These are phyloP conservation scores for Cladosporium sp. DNA, from an alignment of 2,329 filamentous ascomycete genomes.

Conservation along the genomic window DNA sequence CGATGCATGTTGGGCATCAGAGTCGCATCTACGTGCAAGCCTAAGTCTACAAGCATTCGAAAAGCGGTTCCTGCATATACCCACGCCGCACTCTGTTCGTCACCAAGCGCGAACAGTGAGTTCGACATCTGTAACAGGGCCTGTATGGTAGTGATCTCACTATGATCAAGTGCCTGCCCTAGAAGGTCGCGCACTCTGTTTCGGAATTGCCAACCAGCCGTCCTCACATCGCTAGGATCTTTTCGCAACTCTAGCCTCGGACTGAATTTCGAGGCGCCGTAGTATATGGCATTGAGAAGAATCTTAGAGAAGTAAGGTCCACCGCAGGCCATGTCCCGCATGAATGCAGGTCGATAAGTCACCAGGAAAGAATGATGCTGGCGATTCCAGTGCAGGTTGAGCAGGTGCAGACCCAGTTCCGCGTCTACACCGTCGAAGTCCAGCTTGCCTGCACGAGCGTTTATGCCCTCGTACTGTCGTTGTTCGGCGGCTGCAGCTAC, in stretches of 20 bases:
- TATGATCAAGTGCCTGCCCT: slow-evolving; percentile 13
- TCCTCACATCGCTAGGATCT: slow-evolving; percentile 9
- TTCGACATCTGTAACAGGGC: slow-evolving; percentile 13
- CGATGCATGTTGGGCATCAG: slow-evolving; percentile 34
- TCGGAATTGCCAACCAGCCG: slow-evolving; percentile 14
- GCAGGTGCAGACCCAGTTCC: slow-evolving; percentile 53
- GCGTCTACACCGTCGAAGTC: slow-evolving; percentile 59
- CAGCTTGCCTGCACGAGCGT: slow-evolving; percentile 47
- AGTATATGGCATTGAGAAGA: slow-evolving; percentile 17
- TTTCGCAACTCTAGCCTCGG: slow-evolving; percentile 9
- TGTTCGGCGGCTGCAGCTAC: slow-evolving; percentile 52
- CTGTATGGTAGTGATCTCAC: slow-evolving; percentile 10
- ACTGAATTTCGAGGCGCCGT: slow-evolving; percentile 13
- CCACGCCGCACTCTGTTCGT: slow-evolving; percentile 18
- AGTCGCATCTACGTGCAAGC: slow-evolving; percentile 33
- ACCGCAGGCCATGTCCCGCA: slow-evolving; percentile 24
- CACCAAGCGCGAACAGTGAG: slow-evolving; percentile 28
- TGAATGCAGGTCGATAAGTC: slow-evolving; percentile 29
- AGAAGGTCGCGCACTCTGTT: slow-evolving; percentile 12
- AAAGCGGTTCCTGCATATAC: slow-evolving; percentile 10
- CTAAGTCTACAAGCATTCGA: slow-evolving; percentile 14
- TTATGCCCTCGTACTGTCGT: slow-evolving; percentile 53
- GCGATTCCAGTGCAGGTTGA: slow-evolving; percentile 46
- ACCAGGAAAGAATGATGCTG: slow-evolving; percentile 29
- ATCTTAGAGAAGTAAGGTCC: slow-evolving; percentile 17